Conservation (phyloP, 2,329 filamentous ascomycete species). For the Diaporthe humulicola region DNA sequence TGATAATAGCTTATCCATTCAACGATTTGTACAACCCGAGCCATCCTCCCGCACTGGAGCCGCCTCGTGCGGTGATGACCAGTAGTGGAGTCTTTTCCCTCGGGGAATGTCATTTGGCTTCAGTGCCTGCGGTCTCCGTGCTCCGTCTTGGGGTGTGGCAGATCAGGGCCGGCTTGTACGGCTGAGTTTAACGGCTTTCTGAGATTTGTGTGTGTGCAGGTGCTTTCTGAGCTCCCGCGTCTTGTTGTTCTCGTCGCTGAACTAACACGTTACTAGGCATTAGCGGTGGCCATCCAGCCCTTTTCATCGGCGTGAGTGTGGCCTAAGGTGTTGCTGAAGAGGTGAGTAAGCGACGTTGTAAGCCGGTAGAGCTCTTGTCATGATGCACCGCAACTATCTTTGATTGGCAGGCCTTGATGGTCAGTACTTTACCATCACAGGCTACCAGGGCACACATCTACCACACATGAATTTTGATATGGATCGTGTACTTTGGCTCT, state of each 20-base stretch:
- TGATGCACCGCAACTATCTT: background rate
- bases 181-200: constrained; percentile 55
- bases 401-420: background rate
- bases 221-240: background rate
- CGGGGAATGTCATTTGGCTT: constrained; percentile 70
- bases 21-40: constrained; percentile 77
- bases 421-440: background rate
- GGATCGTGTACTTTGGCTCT: background rate
- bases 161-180: constrained; percentile 50
- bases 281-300: background rate
- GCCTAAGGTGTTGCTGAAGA: background rate
- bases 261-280: background rate
- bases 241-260: constrained; percentile 2
- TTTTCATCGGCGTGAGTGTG: background rate
- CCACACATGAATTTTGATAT: background rate
- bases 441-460: background rate
- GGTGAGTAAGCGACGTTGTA: background rate
- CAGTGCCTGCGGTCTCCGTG: constrained; percentile 63
- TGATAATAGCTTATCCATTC: constrained; percentile 83
- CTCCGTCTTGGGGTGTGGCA: constrained; percentile 67
- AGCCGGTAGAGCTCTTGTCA: background rate
- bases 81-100: constrained; percentile 79
- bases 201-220: constrained; percentile 32
- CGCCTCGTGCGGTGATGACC: constrained; percentile 68
- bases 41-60: constrained; percentile 81